A percentile compares a stretch with the other conserved stretches of the same genome.
phyloP scores from a whole-genome alignment of 345 rosid genomes.

The Microthlaspi erraticum region DNA sequence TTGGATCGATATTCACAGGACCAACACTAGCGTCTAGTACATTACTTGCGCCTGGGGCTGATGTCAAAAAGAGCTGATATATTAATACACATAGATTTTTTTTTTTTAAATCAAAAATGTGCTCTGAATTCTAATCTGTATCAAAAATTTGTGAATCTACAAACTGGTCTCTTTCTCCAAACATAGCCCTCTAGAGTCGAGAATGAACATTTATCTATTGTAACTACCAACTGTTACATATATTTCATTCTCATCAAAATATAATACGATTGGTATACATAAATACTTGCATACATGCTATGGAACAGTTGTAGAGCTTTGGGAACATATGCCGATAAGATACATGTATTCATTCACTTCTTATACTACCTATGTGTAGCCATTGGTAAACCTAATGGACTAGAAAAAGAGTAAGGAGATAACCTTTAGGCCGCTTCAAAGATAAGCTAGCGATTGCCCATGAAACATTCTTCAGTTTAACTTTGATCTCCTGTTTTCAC shows the following conservation, averaged over 20 bases:
- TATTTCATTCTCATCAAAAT: background rate
- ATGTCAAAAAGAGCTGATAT: constrained; percentile 39
- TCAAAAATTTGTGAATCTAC: background rate
- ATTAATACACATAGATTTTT: constrained; percentile 31
- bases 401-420: constrained; percentile 22
- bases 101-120: background rate
- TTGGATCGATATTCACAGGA: constrained; percentile 58
- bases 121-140: background rate
- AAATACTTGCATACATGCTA: constrained; percentile 11
- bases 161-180: background rate
- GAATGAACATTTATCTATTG: constrained; percentile 19
- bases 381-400: constrained; percentile 21
- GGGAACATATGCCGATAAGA: background rate
- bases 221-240: constrained; percentile 10
- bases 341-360: background rate
- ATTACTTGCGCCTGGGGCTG: constrained; percentile 64
- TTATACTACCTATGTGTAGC: constrained; percentile 16
- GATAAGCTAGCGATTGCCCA: constrained; percentile 87
- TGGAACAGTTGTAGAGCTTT: background rate
- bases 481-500: constrained; percentile 60
- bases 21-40: constrained; percentile 62
- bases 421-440: constrained; percentile 77
- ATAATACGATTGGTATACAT: background rate
- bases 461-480: constrained; percentile 80
- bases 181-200: background rate